Evolutionary conservation across 1,139 yeast species (phyloP), one percentile per base, ranked within the genome.

Genomic region (Debaryomyces udenii): DNA sequence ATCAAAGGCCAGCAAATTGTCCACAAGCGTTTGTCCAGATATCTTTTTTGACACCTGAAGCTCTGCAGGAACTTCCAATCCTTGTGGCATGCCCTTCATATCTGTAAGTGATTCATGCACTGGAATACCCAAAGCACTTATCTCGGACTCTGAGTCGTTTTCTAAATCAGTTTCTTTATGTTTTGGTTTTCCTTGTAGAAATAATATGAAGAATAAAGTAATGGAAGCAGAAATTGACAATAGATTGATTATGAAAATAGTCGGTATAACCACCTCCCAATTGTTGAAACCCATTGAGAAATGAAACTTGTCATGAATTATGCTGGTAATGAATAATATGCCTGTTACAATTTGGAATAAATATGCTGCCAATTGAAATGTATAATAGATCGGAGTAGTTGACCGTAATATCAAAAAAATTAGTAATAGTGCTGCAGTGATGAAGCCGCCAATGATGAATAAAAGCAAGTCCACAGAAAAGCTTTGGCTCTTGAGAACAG

Each of bases 331-430:
- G 24, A 56, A 42, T 34, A 55, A 30, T 18, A 56, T 48, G 3
- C 64, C 64, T 5, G 53, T 44, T 29, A 50, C 51, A 27, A 52
- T 39, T 42, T 58, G 49, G 32, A 56, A 51, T 4, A 45, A 16
- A 6, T 52, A 49, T 6, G 48, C 24, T 11, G 49, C 9, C 10
- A 44, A 13, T 31, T 54, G 37, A 5, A 34, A 10, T 9, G 24
- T 26, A n/a, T 10, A 26, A 26, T 15, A 34, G n/a, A 26, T 9
- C 9, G 37, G 37, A 14, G 23, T 34, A 7, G 14, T 17, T 18
- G 6, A 20, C 11, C 30, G 24, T 9, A 17, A 26, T 15, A 26
- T 10, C 14, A 17, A 23, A 29, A n/a, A 15, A 4, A 34, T 24
- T n/a, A 20, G 11, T 13, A 26, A 17, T 17, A 17, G 11, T 10